Conservation (phyloP, 139 green algal species). For the Asterochloris sp. region DNA sequence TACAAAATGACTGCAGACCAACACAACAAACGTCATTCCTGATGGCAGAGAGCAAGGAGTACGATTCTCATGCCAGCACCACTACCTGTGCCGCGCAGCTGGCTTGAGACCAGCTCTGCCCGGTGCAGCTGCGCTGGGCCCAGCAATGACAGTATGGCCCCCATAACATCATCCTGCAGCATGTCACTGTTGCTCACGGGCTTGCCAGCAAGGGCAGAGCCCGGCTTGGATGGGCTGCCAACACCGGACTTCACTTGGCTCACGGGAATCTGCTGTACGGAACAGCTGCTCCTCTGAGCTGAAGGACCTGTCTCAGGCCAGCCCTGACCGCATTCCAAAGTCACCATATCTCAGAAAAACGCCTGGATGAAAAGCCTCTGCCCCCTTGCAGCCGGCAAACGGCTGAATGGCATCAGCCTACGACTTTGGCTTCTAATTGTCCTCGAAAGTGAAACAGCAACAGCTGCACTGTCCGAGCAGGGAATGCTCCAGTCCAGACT, state of each 20-base stretch:
- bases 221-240: background rate
- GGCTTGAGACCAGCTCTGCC: background rate
- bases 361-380: no score
- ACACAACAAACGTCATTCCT: background rate
- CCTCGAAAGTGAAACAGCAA: no score
- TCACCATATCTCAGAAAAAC: no score
- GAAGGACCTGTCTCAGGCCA: no score
- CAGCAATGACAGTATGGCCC: background rate
- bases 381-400: no score
- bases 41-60: background rate
- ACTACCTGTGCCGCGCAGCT: background rate
- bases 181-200: background rate
- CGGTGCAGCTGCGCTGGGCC: background rate
- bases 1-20: background rate
- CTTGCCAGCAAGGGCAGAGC: background rate
- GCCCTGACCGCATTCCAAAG: no score
- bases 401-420: no score
- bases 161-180: conserved; percentile 10
- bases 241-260: background rate
- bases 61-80: background rate
- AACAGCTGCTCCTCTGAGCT: background rate
- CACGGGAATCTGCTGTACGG: background rate
- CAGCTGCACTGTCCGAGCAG: no score
- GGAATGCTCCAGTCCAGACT: no score
- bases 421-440: no score